Conservation (phyloP, 257 asterid genomes). For the Voacanga thouarsii region DNA sequence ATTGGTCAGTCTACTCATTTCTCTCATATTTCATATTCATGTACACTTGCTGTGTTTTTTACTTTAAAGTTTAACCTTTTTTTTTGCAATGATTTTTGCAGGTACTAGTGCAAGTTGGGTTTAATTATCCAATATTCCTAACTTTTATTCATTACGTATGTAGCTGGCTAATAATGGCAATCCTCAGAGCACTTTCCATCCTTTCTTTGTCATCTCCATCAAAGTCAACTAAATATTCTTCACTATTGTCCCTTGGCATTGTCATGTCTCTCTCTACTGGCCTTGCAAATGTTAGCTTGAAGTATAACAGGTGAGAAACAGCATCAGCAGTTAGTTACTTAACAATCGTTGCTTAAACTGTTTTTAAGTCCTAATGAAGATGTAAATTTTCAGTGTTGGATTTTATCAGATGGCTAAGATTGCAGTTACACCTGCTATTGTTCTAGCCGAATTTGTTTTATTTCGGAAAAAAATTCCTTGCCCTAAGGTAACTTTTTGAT, state of each 20-base stretch:
- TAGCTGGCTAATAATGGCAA: constrained; percentile 92
- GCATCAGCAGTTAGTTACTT: neutral
- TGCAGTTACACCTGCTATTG: constrained; percentile 96
- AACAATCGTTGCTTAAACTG: constrained; percentile 1
- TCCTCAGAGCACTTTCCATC: constrained; percentile 66
- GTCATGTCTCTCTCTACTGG: constrained; percentile 99
- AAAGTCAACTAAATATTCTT: constrained; percentile 63
- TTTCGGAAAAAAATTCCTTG: constrained; percentile 64
- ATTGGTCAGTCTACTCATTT: constrained; percentile 47
- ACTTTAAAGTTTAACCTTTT: constrained; percentile 13
- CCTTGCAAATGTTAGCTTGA: constrained; percentile 97
- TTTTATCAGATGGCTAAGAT: constrained; percentile 99
- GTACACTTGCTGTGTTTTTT: neutral
- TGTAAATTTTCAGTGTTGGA: constrained; percentile 65
- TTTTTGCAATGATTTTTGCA: constrained; percentile 27
- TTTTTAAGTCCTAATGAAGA: constrained; percentile 21
- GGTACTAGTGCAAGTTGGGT: constrained; percentile 91
- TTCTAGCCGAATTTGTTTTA: constrained; percentile 75
- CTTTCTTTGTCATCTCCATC: constrained; percentile 79
- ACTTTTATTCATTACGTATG: constrained; percentile 82
- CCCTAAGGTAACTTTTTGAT: constrained; percentile 47
- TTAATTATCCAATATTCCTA: constrained; percentile 86
- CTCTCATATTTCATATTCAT: neutral
- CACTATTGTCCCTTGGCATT: constrained; percentile 86
- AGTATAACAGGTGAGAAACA: constrained; percentile 73